Evolutionary conservation across 1,284 basidiomycete species (phyloP).

Genomic region (Fomitopsis palustris): DNA sequence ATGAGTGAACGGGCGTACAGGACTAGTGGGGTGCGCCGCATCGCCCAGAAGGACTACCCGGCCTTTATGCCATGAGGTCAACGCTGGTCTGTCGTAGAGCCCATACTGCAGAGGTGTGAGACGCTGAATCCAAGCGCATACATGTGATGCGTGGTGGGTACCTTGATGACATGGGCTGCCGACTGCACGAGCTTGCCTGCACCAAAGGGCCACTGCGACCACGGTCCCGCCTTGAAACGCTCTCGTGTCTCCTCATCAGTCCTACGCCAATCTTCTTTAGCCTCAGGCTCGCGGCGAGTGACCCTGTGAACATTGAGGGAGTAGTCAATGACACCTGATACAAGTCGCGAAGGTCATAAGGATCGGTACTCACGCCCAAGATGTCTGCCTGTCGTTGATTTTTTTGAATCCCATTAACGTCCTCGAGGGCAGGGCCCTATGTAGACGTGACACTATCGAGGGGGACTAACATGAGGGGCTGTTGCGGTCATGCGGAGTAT

Average conservation of each 20-base stretch:
- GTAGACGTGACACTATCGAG: no score
- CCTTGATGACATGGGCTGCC: conserved; percentile 37
- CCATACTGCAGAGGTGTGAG: conserved; percentile 33
- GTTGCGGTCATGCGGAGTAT: no score
- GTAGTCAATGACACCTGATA: background rate
- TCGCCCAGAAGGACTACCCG: conserved; percentile 32
- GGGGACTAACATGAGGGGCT: no score
- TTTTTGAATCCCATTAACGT: no score
- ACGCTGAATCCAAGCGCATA: background rate
- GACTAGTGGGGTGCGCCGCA: conserved; percentile 34
- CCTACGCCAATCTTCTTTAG: conserved; percentile 40
- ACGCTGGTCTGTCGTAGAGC: conserved; percentile 42
- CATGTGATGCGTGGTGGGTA: conserved; percentile 11
- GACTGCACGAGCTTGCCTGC: conserved; percentile 34
- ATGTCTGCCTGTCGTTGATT: no score
- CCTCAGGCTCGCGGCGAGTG: conserved; percentile 35
- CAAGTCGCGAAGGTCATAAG: no score
- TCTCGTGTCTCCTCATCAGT: conserved; percentile 31
- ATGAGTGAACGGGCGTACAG: conserved; percentile 15
- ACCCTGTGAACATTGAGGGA: conserved; percentile 22
- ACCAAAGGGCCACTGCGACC: conserved; percentile 33
- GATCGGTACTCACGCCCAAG: conserved; percentile 37
- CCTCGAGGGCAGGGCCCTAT: no score
- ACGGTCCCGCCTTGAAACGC: conserved; percentile 28
- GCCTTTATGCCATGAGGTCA: conserved; percentile 39